Conservation (phyloP, 805 yeast genomes). For the Starmerella riodocensis region DNA sequence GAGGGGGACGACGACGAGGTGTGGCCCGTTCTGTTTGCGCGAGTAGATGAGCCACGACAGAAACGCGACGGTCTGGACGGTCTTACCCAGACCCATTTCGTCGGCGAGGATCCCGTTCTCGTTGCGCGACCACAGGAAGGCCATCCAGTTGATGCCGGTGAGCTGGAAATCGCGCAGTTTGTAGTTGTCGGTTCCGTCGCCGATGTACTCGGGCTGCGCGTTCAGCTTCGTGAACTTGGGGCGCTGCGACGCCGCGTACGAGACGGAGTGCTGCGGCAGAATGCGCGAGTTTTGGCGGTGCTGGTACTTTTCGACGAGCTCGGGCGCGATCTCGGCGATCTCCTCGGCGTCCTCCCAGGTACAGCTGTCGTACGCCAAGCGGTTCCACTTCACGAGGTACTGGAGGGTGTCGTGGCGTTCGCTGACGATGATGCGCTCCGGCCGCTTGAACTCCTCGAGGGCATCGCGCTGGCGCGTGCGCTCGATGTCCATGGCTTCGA, state of each 20-base stretch:
- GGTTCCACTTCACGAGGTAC: slow-evolving; percentile 85
- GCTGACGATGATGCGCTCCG: slow-evolving; percentile 80
- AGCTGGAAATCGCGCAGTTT: slow-evolving; percentile 92
- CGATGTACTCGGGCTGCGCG: slow-evolving; percentile 77
- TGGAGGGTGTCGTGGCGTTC: slow-evolving; percentile 50
- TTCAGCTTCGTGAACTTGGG: slow-evolving; percentile 82
- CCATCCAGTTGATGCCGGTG: slow-evolving; percentile 99
- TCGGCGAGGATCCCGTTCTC: slow-evolving; percentile 96
- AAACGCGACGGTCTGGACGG: slow-evolving; percentile 92
- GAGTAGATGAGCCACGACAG: slow-evolving; percentile 91
- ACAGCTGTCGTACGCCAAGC: slow-evolving; percentile 86
- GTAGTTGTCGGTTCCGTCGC: slow-evolving; percentile 36
- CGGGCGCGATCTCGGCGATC: slow-evolving; percentile 73
- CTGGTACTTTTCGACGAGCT: slow-evolving; percentile 71
- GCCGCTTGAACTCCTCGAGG: slow-evolving; percentile 66
- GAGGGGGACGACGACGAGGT: slow-evolving; percentile 86
- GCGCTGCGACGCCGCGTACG: slow-evolving; percentile 52
- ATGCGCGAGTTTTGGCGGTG: slow-evolving; percentile 70
- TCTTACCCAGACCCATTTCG: slow-evolving; percentile 97
- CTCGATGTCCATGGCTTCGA: slow-evolving; percentile 87
- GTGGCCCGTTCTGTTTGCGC: slow-evolving; percentile 95
- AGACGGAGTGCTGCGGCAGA: slow-evolving; percentile 65
- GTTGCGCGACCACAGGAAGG: slow-evolving; percentile 92
- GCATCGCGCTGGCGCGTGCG: slow-evolving; percentile 74
- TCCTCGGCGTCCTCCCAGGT: slow-evolving; percentile 92